phyloP scores from a whole-genome alignment of 2,329 filamentous ascomycete genomes.

The Harringtonia aguacate region DNA sequence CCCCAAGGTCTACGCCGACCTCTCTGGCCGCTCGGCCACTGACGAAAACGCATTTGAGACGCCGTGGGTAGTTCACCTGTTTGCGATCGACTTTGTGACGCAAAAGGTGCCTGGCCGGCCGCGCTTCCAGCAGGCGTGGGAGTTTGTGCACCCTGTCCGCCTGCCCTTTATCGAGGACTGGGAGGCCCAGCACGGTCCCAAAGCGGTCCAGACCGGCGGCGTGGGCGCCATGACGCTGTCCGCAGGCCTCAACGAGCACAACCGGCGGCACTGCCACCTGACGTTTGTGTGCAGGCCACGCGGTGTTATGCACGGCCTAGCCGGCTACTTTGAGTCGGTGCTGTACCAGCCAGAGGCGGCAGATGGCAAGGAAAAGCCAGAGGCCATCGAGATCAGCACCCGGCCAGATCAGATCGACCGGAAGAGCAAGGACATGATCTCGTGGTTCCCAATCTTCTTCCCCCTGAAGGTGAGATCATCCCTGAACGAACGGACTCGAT shows the following conservation, averaged over 20 bases:
- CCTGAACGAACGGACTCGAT: too few relatives aligned
- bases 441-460: conserved; percentile 98
- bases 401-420: conserved; percentile 83
- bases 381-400: conserved; percentile 76
- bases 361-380: conserved; percentile 22
- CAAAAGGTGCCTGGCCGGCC: conserved; percentile 46
- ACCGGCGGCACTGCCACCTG: conserved; percentile 67
- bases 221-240: conserved; percentile 65
- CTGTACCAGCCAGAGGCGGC: conserved; percentile 52
- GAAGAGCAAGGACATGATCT: conserved; percentile 97
- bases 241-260: conserved; percentile 83
- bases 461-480: conserved; percentile 93
- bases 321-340: conserved; percentile 94
- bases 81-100: conserved; percentile 78
- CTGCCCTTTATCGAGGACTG: conserved; percentile 21
- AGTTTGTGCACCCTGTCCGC: conserved; percentile 68
- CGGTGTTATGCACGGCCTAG: conserved; percentile 82
- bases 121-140: conserved; percentile 68
- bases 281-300: conserved; percentile 68
- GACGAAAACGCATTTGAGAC: conserved; percentile 74
- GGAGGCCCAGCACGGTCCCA: conserved; percentile 37
- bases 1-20: conserved; percentile 74
- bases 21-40: conserved; percentile 48
- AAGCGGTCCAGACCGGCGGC: conserved; percentile 50
- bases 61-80: conserved; percentile 89